These are phyloP conservation scores for Scolecobasidium constrictum DNA, from an alignment of 2,329 filamentous ascomycete genomes.

Conservation along the genomic window DNA sequence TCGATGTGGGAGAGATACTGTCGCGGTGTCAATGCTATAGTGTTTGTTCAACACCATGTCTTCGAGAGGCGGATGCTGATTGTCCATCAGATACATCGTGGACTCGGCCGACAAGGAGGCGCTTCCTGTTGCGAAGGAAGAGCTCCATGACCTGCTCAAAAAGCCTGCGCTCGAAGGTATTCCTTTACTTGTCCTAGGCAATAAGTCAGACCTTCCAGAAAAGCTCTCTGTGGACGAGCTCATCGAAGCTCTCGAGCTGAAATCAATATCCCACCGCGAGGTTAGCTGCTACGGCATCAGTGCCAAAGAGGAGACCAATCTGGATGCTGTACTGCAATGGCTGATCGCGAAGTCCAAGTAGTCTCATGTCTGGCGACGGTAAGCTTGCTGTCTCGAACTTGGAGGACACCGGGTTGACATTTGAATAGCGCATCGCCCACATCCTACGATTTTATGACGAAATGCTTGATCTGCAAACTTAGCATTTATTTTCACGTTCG, in stretches of 20 bases:
- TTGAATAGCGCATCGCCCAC: too few species aligned
- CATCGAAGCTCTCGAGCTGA: conserved; percentile 85
- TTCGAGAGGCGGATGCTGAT: conserved; percentile 2
- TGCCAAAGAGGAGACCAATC: conserved; percentile 96
- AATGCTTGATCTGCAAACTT: too few species aligned
- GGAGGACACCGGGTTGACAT: too few species aligned
- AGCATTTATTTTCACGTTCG: too few species aligned
- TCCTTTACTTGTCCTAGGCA: conserved; percentile 84
- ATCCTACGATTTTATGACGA: background rate
- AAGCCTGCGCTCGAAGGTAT: conserved; percentile 81
- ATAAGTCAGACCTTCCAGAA: conserved; percentile 91
- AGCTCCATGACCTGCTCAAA: conserved; percentile 79
- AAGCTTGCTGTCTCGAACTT: too few species aligned
- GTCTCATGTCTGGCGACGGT: too few species aligned
- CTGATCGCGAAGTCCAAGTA: conserved; percentile 45
- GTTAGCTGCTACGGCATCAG: conserved; percentile 98
- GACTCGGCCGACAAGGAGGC: conserved; percentile 81
- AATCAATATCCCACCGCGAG: conserved; percentile 79
- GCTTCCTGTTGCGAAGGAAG: conserved; percentile 77
- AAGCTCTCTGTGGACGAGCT: conserved; percentile 89
- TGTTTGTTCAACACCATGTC: conserved; percentile 40
- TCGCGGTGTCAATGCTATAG: conserved; percentile 91
- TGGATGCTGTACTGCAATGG: conserved; percentile 95
- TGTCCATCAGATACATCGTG: conserved; percentile 67
- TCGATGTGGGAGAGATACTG: conserved; percentile 99